These are phyloP conservation scores for Trypanosoma boissoni DNA, from an alignment of 208 protist species.

Conservation along the genomic window DNA sequence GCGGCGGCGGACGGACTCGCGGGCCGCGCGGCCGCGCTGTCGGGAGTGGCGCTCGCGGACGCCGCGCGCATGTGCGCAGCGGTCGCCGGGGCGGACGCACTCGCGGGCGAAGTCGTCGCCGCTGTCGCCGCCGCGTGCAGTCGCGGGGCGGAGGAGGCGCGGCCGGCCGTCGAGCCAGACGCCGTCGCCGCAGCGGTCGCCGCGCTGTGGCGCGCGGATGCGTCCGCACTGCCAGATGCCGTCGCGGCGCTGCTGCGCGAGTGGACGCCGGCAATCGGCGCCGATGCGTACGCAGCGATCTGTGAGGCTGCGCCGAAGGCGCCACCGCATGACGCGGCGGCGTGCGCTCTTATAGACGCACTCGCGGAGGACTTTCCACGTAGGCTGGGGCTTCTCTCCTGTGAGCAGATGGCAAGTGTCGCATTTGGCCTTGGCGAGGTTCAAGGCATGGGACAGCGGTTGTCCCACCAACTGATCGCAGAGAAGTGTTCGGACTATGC, in stretches of 20 bases:
- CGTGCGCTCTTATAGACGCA: constrained; percentile 16
- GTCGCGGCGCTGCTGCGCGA: background rate
- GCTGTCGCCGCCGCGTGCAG: background rate
- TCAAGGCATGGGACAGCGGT: constrained; percentile 46
- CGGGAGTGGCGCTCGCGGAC: background rate
- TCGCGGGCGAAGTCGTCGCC: background rate
- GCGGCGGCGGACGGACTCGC: constrained; percentile 8
- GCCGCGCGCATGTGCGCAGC: too few relatives aligned
- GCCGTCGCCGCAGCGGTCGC: background rate
- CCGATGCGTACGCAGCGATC: background rate
- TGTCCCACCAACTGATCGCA: constrained; percentile 70
- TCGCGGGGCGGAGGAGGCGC: too few relatives aligned
- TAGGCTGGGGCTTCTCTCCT: constrained; percentile 41
- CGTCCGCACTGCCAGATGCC: too few relatives aligned
- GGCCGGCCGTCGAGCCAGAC: background rate
- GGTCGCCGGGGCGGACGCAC: background rate
- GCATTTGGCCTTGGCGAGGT: constrained; percentile 62
- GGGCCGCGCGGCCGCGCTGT: background rate
- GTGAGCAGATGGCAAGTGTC: constrained; percentile 42
- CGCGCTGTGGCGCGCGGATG: background rate
- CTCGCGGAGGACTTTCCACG: constrained; percentile 41
- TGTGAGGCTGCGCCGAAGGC: background rate
- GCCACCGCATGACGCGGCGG: background rate
- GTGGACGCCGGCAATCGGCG: background rate
- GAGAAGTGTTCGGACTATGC: constrained; percentile 66